Conservation (phyloP, 2,329 filamentous ascomycete genomes). For the Neonectria hederae region DNA sequence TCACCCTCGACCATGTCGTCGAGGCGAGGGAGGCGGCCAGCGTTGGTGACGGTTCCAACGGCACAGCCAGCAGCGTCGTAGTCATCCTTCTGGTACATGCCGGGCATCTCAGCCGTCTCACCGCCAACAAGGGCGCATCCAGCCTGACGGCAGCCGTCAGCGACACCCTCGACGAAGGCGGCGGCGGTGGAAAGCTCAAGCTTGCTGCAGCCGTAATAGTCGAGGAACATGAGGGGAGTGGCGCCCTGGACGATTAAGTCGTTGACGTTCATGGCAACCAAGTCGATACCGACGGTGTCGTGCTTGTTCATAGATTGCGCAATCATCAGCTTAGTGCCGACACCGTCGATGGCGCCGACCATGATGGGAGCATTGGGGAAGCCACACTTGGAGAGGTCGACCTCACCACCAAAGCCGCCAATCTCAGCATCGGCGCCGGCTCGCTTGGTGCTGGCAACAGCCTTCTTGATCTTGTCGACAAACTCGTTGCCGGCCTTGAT, state of each 20-base stretch:
- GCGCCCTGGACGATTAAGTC: slow-evolving; percentile 96
- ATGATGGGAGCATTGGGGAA: slow-evolving; percentile 80
- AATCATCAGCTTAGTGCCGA: slow-evolving; percentile 51
- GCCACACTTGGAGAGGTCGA: slow-evolving; percentile 72
- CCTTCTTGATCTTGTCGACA: slow-evolving; percentile 89
- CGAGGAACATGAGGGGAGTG: slow-evolving; percentile 93
- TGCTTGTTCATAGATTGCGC: slow-evolving; percentile 88
- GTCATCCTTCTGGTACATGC: slow-evolving; percentile 87
- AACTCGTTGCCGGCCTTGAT: slow-evolving; percentile 95
- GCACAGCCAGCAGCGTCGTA: slow-evolving; percentile 95
- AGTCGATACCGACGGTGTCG: slow-evolving; percentile 93
- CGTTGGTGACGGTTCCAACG: slow-evolving; percentile 80
- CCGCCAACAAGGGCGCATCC: slow-evolving; percentile 94
- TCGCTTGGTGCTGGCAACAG: slow-evolving; percentile 84
- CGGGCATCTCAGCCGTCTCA: slow-evolving; percentile 98
- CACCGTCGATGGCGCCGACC: slow-evolving; percentile 92
- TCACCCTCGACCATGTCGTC: slow-evolving; percentile 83
- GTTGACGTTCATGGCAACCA: slow-evolving; percentile 99
- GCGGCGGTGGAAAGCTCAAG: slow-evolving; percentile 81
- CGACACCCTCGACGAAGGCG: slow-evolving; percentile 91
- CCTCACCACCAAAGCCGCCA: slow-evolving; percentile 86
- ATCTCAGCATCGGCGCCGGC: slow-evolving; percentile 93
- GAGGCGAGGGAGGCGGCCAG: slow-evolving; percentile 78
- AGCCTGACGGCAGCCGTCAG: slow-evolving; percentile 83
- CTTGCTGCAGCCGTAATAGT: slow-evolving; percentile 95